Base-by-base conservation (phyloP, 768 basidiomycete genomes). In the Trametes punicea region DNA sequence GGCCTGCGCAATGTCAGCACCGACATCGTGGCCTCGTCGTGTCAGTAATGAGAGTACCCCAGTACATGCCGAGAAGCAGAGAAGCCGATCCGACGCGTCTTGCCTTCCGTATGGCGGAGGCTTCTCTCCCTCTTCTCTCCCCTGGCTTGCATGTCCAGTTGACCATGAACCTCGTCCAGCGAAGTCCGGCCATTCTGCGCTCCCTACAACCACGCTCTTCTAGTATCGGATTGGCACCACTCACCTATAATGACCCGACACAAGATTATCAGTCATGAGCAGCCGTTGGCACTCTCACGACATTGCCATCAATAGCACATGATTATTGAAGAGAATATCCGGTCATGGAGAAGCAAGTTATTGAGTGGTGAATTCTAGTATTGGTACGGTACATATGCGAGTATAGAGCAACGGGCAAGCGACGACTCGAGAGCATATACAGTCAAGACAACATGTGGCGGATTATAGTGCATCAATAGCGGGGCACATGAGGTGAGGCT, bases 11-110 rank as follows among this genome's bases (percentile, higher is more conserved):
- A 46, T 25, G 33, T 13, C 41, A 21, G 39, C 29, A 34, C 46
- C 40, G 13, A 55, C 53, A 60, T 41, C 59, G 54, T 60, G 48
- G 55, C 58, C 55, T 40, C 51, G 51, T 56, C 49, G 50, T 59
- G 48, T 53, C 30, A 41, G 51, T 41, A 39, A 48, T 50, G 52
- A 27, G 57, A 34, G 34, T 48, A 30, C 51, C 34, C 57, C 21
- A 54, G 57, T 41, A 34, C 39, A 38, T 30, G 47, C 31, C 31
- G 34, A 53, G 57, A 59, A 59, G 51, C 46, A 4, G 25, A 27
- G 57, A 59, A 54, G 57, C 40, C 4, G 25, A 40, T 16, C 40
- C 18, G 18, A 39, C 46, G 34, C 31, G 57, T 50, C 21, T 18
- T 48, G 36, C 29, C 26, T 57, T 51, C 15, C 40, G 44, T 46